Evolutionary conservation across 805 yeast genomes (phyloP).

Genomic region (Cyberlindnera sargentensis): DNA sequence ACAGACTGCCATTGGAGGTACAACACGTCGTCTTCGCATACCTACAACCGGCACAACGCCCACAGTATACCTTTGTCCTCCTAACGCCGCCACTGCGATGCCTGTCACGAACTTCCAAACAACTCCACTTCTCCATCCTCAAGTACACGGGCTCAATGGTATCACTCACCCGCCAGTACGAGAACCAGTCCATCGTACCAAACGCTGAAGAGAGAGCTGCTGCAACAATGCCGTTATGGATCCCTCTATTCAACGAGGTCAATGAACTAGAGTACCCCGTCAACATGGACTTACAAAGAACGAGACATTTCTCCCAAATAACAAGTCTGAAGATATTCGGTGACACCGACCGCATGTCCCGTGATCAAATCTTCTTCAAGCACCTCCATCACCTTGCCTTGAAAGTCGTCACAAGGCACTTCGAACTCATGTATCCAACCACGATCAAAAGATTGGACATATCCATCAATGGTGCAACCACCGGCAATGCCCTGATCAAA

Average conservation of each 20-base stretch:
- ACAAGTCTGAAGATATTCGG: slow-evolving; percentile 1
- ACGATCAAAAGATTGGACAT: background rate
- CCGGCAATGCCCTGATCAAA: background rate
- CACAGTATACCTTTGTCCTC: background rate
- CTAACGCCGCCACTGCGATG: background rate
- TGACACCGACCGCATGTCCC: background rate
- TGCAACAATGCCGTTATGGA: background rate
- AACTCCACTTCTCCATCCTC: background rate
- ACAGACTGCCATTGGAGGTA: background rate
- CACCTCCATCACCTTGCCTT: background rate
- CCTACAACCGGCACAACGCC: background rate
- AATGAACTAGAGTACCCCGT: background rate
- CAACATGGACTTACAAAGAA: background rate
- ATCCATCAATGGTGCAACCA: background rate
- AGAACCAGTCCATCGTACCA: background rate
- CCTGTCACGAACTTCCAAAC: background rate
- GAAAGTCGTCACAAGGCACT: background rate
- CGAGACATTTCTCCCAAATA: background rate
- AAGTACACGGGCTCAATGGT: background rate
- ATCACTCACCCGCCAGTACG: background rate
- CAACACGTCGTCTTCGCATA: background rate
- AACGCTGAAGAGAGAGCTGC: background rate
- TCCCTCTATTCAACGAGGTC: background rate
- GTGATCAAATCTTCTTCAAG: background rate
- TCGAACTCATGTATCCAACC: background rate